Evolutionary conservation across 208 protist species (phyloP), one percentile per base, ranked within the genome.

Genomic region (Leishmania major): DNA sequence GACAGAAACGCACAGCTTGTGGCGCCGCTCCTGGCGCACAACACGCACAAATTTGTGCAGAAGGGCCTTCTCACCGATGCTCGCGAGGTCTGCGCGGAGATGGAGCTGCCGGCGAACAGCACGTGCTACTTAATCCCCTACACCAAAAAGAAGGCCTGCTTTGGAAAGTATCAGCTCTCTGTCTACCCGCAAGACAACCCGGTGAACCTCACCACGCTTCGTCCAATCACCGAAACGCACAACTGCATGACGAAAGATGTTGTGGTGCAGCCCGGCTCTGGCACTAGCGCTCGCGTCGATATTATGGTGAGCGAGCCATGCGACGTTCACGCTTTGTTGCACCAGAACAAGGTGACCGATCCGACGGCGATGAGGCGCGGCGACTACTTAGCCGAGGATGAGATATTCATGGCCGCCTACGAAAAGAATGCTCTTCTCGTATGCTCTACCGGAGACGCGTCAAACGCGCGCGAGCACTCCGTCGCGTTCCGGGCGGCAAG

Each of bases 1-100:
- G 69, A 88, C 28, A 70, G 83, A 28, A 69, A 80, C 13, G 82
- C 85, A 15, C 72, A 82, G 17, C 86, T 87, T 35, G 77, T 85
- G 49, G 93, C 85, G 25, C 90, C 91, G 19, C 90, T 96, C 40
- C 84, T 96, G 74, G 92, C 91, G 45, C 88, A 89, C 80, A 92
- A 79, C 79, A 95, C 93, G 43, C 89, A 94, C 84, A 66, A 64
- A 7, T 96, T 95, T 79, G 37, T 96, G 40, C 90, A 96, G 59
- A 95, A 92, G 81, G 91, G 93, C 55, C 92, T 96, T 81, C 89
- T 96, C 86, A 83, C 94, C 17, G 91, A 96, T 78, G 87, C 93
- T 4, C 89, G 93, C 25, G 91, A 96, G 85, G 85, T 96, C 45
- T 96, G 91, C 80, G 82, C 82, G 1, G 78, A 90, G 75, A 90